phyloP scores from a whole-genome alignment of 768 basidiomycete species.

The Leucocoprinus leucothites region DNA sequence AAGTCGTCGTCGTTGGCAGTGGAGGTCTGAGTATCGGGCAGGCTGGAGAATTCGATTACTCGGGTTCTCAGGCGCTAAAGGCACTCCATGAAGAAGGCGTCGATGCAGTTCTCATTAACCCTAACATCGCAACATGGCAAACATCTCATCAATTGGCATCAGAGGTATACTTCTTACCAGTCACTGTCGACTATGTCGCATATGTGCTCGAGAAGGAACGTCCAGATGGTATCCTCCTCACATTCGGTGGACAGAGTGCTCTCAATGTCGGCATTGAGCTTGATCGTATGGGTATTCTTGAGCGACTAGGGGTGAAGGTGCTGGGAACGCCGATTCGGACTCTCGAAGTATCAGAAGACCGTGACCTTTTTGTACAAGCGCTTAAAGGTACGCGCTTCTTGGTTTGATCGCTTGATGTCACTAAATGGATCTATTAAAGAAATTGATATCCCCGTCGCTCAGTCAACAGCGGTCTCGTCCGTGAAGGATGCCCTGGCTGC shows the following conservation, averaged over 20 bases:
- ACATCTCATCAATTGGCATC: conserved; percentile 96
- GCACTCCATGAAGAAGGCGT: conserved; percentile 96
- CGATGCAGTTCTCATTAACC: conserved; percentile 93
- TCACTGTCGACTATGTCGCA: conserved; percentile 96
- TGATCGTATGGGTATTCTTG: conserved; percentile 94
- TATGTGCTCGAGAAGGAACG: conserved; percentile 98
- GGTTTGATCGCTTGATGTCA: background rate
- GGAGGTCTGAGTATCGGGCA: conserved; percentile 97
- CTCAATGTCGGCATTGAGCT: conserved; percentile 96
- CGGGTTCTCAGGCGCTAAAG: conserved; percentile 97
- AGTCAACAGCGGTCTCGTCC: conserved; percentile 94
- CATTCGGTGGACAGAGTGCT: conserved; percentile 97
- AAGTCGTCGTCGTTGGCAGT: conserved; percentile 93
- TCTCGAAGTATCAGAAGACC: conserved; percentile 94
- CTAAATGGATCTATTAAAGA: conserved; percentile 47
- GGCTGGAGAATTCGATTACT: conserved; percentile 99
- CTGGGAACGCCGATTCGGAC: conserved; percentile 94
- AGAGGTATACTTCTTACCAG: conserved; percentile 96
- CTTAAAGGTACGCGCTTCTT: conserved; percentile 71
- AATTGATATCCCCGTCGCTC: conserved; percentile 94
- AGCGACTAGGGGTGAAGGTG: conserved; percentile 89
- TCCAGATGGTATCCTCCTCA: conserved; percentile 94
- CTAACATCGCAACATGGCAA: conserved; percentile 99
- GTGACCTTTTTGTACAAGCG: conserved; percentile 93
- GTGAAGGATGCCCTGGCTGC: conserved; percentile 92